These are phyloP conservation scores for Blyttiomyces sp. DNA, from an alignment of 371 early-diverging fungal genomes.

Conservation along the genomic window DNA sequence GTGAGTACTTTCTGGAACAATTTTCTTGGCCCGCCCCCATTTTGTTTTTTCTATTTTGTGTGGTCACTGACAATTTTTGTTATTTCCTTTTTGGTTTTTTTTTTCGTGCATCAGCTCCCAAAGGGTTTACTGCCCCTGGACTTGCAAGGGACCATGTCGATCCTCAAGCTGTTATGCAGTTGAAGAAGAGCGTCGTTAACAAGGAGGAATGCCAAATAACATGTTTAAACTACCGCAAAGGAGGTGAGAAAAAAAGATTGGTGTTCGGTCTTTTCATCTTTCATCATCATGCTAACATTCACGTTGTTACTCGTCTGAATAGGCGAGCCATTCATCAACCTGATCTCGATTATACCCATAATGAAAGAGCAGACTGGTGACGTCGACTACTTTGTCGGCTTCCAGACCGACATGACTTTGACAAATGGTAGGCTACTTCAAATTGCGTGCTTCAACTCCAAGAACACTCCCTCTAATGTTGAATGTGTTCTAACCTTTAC, in stretches of 20 bases:
- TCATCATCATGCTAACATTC: neutral
- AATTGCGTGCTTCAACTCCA: neutral
- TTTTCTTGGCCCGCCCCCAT: neutral
- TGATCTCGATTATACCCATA: constrained; percentile 63
- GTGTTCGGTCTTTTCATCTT: neutral
- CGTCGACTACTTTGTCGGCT: constrained; percentile 61
- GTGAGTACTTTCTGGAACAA: no score
- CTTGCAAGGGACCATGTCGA: constrained; percentile 15
- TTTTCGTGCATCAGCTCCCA: constrained; percentile 4
- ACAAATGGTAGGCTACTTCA: neutral
- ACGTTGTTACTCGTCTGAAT: constrained; percentile 36
- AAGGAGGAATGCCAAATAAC: constrained; percentile 60
- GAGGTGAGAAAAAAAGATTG: no score
- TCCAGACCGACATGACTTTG: constrained; percentile 59
- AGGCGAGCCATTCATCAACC: constrained; percentile 68
- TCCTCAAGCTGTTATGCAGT: constrained; percentile 41
- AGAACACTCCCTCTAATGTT: no score
- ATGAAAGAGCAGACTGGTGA: constrained; percentile 40
- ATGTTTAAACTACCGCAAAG: constrained; percentile 46
- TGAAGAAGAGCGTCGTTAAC: constrained; percentile 47
- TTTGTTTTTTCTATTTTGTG: neutral
- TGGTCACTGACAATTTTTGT: neutral
- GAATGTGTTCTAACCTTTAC: no score
- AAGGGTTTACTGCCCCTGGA: constrained; percentile 12
- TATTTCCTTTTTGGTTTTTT: no score